phyloP scores from a whole-genome alignment of 2,329 filamentous ascomycete genomes.

The Aspergillus sp. region DNA sequence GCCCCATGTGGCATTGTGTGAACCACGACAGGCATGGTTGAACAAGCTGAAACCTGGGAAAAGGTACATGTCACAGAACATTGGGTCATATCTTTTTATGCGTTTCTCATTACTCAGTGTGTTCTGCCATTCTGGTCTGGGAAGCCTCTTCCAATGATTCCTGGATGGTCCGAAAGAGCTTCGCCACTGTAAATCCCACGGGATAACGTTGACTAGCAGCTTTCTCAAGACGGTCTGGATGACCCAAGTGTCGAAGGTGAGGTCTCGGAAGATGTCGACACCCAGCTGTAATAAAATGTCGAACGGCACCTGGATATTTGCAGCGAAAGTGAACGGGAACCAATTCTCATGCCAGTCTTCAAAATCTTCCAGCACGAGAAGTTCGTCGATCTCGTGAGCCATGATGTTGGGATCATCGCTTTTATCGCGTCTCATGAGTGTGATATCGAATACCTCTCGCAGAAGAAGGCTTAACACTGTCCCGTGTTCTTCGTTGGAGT shows the following conservation, averaged over 20 bases:
- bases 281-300: conserved; percentile 30
- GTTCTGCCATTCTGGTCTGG: conserved; percentile 4
- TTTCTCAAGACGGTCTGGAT: conserved; percentile 30
- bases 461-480: conserved; percentile 30
- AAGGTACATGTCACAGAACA: conserved; percentile 24
- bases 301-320: conserved; percentile 33
- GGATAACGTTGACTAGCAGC: conserved; percentile 24
- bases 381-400: conserved; percentile 31
- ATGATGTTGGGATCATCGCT: conserved; percentile 19
- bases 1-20: conserved; percentile 25
- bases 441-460: conserved; percentile 32
- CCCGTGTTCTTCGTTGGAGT: conserved; percentile 27
- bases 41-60: conserved; percentile 30
- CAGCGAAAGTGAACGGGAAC: conserved; percentile 30
- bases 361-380: conserved; percentile 22
- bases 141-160: conserved; percentile 6
- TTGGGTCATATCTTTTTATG: conserved; percentile 11
- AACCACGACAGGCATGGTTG: conserved; percentile 18
- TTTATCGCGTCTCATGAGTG: conserved; percentile 22
- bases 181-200: conserved; percentile 21
- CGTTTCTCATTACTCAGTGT: background rate
- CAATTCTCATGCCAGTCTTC: conserved; percentile 8
- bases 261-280: conserved; percentile 32
- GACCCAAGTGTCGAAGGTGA: conserved; percentile 34
- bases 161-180: background rate